Percentiles rank a stretch among this genome's conserved stretches.
phyloP scores from a whole-genome alignment of 345 rosid genomes.

The Eutrema heterophyllum region DNA sequence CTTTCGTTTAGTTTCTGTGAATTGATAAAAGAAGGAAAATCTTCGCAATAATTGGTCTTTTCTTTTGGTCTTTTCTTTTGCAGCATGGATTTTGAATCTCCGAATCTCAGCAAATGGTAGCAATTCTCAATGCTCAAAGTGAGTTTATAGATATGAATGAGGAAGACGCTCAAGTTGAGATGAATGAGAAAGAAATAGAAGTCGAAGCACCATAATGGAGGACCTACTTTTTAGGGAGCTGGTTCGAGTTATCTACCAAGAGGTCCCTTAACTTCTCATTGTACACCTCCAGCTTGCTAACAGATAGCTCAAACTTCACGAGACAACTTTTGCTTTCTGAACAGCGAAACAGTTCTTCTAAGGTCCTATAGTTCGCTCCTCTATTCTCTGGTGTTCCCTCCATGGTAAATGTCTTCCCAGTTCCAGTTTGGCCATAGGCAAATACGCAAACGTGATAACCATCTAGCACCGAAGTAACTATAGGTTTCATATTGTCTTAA shows the following conservation, averaged over 20 bases:
- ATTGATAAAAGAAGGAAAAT: too few species aligned
- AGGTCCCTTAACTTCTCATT: conserved; percentile 96
- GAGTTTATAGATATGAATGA: too few species aligned
- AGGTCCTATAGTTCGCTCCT: conserved; percentile 90
- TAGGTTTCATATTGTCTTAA: conserved; percentile 43
- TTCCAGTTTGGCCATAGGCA: conserved; percentile 98
- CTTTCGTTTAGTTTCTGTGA: too few species aligned
- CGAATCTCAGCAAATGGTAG: too few species aligned
- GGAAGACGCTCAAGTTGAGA: too few species aligned
- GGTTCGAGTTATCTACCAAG: conserved; percentile 65
- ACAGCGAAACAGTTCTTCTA: conserved; percentile 74
- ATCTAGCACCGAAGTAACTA: conserved; percentile 82
- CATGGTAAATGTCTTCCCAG: conserved; percentile 97
- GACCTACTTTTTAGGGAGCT: conserved; percentile 70
- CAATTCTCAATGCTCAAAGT: too few species aligned
- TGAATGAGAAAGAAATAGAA: too few species aligned
- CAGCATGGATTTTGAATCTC: too few species aligned
- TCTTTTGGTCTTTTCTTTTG: too few species aligned
- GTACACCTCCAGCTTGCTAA: conserved; percentile 97
- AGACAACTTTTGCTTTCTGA: conserved; percentile 50
- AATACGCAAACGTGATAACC: conserved; percentile 93
- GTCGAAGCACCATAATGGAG: too few species aligned
- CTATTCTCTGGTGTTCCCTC: conserved; percentile 83
- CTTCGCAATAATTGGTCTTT: too few species aligned
- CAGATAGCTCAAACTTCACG: conserved; percentile 64